Conservation (phyloP, 148 eudicot genomes). For the Spergularia marina region DNA sequence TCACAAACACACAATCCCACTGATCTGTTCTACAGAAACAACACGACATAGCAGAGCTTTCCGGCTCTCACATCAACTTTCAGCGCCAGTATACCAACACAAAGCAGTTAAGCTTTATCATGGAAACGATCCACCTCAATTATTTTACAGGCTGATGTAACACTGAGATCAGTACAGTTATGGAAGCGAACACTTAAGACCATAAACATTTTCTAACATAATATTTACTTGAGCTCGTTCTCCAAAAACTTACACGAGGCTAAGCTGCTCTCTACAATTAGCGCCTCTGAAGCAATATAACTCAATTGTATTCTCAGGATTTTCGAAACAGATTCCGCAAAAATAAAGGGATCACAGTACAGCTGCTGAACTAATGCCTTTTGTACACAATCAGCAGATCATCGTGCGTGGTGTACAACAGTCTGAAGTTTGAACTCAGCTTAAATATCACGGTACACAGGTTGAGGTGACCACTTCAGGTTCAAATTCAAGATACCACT, state of each 20-base stretch:
- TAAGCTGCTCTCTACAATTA: constrained; percentile 1
- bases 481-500: constrained; percentile 58
- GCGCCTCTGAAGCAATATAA: constrained; percentile 1
- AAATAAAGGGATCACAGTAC: neutral
- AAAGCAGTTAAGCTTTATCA: no score
- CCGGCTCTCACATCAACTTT: no score
- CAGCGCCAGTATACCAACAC: no score
- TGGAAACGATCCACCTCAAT: no score
- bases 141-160: no score
- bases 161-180: neutral
- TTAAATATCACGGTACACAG: constrained; percentile 74
- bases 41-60: no score
- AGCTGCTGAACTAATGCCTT: constrained; percentile 3
- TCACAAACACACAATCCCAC: no score
- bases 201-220: neutral
- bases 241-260: constrained; percentile 18
- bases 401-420: constrained; percentile 20
- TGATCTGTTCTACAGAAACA: no score
- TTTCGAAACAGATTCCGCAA: constrained; percentile 1
- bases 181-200: neutral
- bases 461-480: constrained; percentile 86
- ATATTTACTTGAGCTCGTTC: neutral
- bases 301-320: neutral
- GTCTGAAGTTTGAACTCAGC: neutral
- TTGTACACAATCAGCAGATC: constrained; percentile 23